Conservation (phyloP, 768 basidiomycete genomes). For the Hygrophorus pudorinus region DNA sequence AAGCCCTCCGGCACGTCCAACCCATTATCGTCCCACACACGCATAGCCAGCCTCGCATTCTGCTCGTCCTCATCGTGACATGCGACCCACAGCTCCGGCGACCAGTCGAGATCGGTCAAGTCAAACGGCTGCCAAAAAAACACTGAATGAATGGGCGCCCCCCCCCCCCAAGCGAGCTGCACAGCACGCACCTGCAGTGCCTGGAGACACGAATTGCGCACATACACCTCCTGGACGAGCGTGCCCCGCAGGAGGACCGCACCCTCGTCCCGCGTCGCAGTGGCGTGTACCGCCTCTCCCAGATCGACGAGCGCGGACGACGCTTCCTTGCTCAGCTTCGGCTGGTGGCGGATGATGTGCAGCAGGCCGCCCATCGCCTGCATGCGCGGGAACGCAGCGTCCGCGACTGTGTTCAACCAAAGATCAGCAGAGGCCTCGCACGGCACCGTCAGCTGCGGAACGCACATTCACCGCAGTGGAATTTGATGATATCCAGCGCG, state of each 20-base stretch:
- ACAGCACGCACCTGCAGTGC: conserved; percentile 61
- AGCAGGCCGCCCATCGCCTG: conserved; percentile 61
- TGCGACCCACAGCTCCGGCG: conserved; percentile 78
- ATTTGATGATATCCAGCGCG: conserved; percentile 56
- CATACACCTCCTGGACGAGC: conserved; percentile 78
- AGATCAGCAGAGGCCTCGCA: not conserved
- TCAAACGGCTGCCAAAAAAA: conserved; percentile 96
- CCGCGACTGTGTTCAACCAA: conserved; percentile 41
- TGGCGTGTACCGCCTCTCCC: conserved; percentile 66
- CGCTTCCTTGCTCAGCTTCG: conserved; percentile 74
- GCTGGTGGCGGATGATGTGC: conserved; percentile 64
- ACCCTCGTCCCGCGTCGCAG: conserved; percentile 54
- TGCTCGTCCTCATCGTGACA: conserved; percentile 83
- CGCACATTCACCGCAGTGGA: conserved; percentile 68
- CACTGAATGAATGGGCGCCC: not conserved
- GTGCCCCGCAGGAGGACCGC: conserved; percentile 60
- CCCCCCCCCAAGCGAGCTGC: not conserved
- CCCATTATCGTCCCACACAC: conserved; percentile 94
- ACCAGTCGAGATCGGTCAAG: conserved; percentile 91
- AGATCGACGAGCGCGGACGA: conserved; percentile 73
- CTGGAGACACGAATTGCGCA: conserved; percentile 83
- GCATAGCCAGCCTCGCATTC: conserved; percentile 69
- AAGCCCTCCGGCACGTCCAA: conserved; percentile 71
- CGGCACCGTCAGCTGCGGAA: conserved; percentile 8
- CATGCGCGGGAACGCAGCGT: conserved; percentile 64